These are phyloP conservation scores for Byssochlamys sp. DNA, from an alignment of 2,329 filamentous ascomycete genomes.

Conservation along the genomic window DNA sequence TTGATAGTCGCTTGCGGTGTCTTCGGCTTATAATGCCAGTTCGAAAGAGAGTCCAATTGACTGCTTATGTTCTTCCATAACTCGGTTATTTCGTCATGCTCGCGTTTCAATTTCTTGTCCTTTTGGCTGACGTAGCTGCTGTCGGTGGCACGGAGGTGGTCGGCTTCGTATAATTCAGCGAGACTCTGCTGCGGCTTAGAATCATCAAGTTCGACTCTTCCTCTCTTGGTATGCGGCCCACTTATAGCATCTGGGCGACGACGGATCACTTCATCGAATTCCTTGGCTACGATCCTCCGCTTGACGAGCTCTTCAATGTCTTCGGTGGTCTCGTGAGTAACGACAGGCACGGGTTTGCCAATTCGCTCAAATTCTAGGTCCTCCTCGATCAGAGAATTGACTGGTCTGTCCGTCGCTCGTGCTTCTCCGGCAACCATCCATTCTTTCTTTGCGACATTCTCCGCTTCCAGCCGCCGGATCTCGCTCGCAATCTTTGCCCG, in stretches of 20 bases:
- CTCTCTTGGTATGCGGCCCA: constrained; percentile 55
- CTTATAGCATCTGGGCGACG: constrained; percentile 66
- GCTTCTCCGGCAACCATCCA: constrained; percentile 90
- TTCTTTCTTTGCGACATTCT: constrained; percentile 76
- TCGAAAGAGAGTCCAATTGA: constrained; percentile 79
- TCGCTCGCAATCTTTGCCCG: constrained; percentile 80
- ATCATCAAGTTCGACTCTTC: constrained; percentile 73
- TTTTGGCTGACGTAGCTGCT: constrained; percentile 71
- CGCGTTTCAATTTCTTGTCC: constrained; percentile 70
- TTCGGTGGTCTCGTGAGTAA: constrained; percentile 83
- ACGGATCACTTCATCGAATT: constrained; percentile 85
- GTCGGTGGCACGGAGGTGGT: constrained; percentile 69
- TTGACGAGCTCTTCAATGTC: constrained; percentile 91
- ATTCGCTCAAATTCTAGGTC: constrained; percentile 92
- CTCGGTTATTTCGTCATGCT: constrained; percentile 71
- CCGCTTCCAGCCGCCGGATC: constrained; percentile 81
- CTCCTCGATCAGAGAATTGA: constrained; percentile 88
- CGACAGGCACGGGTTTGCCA: constrained; percentile 87
- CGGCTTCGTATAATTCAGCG: constrained; percentile 87
- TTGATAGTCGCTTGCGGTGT: constrained; percentile 70
- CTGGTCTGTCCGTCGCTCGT: constrained; percentile 65
- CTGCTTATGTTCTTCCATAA: constrained; percentile 74
- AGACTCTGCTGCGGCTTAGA: constrained; percentile 77
- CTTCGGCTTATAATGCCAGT: constrained; percentile 92
- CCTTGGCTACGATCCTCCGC: constrained; percentile 73